Base-by-base conservation (phyloP, 768 basidiomycete genomes). In the Pisolithus sp. region DNA sequence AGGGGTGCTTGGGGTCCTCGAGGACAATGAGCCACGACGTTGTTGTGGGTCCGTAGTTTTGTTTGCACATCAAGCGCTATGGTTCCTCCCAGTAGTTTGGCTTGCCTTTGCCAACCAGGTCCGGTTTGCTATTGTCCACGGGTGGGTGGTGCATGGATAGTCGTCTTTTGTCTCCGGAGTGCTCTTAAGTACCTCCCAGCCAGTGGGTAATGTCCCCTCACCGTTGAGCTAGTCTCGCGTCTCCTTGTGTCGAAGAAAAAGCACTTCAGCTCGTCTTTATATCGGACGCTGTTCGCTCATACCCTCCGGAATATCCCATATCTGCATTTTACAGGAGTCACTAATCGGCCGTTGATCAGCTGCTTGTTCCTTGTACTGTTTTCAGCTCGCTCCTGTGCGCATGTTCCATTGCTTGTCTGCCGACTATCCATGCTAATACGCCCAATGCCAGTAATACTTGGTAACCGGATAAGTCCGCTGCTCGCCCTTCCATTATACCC, bases 181-280 rank as follows among this genome's bases (percentile, higher is more conserved):
- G 18, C 51, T 56, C 54, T 55, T 55, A 68, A 53, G 51, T 41
- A 46, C 39, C 42, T 48, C 13, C 17, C 38, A 37, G 3, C 31
- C 26, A 7, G 17, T 13, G 31, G 24, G 23, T 13, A 20, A 4
- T 12, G 47, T 6, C n/a, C 15, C 46, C 42, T 37, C 46, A 54
- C 6, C 53, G 40, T 40, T 47, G 61, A 61, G 57, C 64, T 52
- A 53, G 58, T 54, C 57, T 65, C 61, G 38, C 48, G 57, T 53
- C 26, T 37, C 37, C 31, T 36, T 52, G 21, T 46, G 15, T 46
- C 45, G 34, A 34, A 34, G 34, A 24, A 28, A 18, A 20, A 7
- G 23, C 28, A 20, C 46, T 39, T 46, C 44, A 53, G 8, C 48
- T 28, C 7, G 23, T 48, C 48, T 39, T 41, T 26, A 26, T 41